Evolutionary conservation across 805 yeast species (phyloP).

Genomic region (Suhomyces tanzawaensis): DNA sequence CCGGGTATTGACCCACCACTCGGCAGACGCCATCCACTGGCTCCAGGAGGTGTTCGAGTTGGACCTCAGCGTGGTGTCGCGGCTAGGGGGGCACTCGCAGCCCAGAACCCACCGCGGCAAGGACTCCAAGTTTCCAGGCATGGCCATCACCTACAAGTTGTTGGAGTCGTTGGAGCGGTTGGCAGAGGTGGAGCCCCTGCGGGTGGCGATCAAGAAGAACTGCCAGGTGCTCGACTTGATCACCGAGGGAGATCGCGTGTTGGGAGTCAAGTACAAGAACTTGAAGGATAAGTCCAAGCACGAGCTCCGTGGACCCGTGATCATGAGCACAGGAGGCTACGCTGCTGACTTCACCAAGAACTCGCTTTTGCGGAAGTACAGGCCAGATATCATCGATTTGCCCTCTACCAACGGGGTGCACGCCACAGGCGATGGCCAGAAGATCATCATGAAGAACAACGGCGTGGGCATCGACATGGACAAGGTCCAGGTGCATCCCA

Average conservation of each 20-base stretch:
- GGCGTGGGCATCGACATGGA: conserved; percentile 62
- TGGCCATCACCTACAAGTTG: conserved; percentile 58
- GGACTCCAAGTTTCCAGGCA: conserved; percentile 62
- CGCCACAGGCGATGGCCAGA: conserved; percentile 65
- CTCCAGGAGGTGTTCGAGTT: conserved; percentile 59
- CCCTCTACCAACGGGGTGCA: conserved; percentile 63
- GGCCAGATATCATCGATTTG: conserved; percentile 55
- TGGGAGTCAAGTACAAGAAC: conserved; percentile 33
- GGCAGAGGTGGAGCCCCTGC: conserved; percentile 43
- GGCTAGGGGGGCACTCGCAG: conserved; percentile 79
- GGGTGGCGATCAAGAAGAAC: conserved; percentile 28
- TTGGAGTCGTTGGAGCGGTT: conserved; percentile 48
- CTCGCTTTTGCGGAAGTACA: conserved; percentile 51
- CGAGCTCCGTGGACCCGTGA: conserved; percentile 52
- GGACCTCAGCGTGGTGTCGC: conserved; percentile 65
- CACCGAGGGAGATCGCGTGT: conserved; percentile 20
- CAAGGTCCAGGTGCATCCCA: conserved; percentile 67
- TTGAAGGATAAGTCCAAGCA: conserved; percentile 29
- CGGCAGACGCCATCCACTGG: conserved; percentile 72
- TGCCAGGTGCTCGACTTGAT: conserved; percentile 40
- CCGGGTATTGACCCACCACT: conserved; percentile 56
- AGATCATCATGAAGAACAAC: conserved; percentile 48
- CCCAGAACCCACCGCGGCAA: conserved; percentile 81
- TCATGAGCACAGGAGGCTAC: conserved; percentile 65
- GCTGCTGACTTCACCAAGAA: conserved; percentile 60